Evolutionary conservation across 768 basidiomycete genomes (phyloP).

Genomic region (Amanita pallidorosea): DNA sequence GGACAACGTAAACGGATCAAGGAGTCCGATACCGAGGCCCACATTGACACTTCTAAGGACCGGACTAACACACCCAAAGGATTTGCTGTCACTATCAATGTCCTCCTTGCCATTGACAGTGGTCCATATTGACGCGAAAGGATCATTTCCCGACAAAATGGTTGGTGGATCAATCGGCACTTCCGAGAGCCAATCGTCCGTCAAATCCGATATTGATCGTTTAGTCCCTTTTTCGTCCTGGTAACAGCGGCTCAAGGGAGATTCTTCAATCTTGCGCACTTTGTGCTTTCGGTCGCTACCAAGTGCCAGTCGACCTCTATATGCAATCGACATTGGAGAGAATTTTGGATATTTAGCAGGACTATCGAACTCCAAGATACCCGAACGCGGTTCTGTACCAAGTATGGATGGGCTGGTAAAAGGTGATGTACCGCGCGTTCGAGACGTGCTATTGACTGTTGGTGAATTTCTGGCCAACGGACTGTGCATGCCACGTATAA

Average conservation of each 20-base stretch:
- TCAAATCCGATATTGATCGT: slow-evolving; percentile 22
- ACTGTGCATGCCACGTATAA: slow-evolving; percentile 42
- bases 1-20: slow-evolving; percentile 44
- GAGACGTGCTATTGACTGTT: slow-evolving; percentile 18
- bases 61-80: slow-evolving; percentile 38
- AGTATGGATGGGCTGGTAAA: slow-evolving; percentile 15
- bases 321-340: slow-evolving; percentile 27
- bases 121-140: slow-evolving; percentile 35
- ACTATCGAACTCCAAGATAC: slow-evolving; percentile 16
- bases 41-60: slow-evolving; percentile 33
- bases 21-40: slow-evolving; percentile 40
- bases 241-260: slow-evolving; percentile 32
- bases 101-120: slow-evolving; percentile 9
- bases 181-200: slow-evolving; percentile 33
- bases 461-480: slow-evolving; percentile 27
- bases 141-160: slow-evolving; percentile 23
- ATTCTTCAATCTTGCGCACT: slow-evolving; percentile 25
- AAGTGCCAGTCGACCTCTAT: slow-evolving; percentile 22
- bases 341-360: slow-evolving; percentile 22
- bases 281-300: slow-evolving; percentile 18
- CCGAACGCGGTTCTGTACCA: slow-evolving; percentile 12
- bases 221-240: slow-evolving; percentile 13
- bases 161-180: slow-evolving; percentile 15
- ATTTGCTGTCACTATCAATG: slow-evolving; percentile 8
- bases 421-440: slow-evolving; percentile 24